A percentile compares a stretch with the other conserved stretches of the same genome.
These are phyloP conservation scores for Scenedesmus sp. DNA, from an alignment of 163 green algal genomes.

Conservation along the genomic window DNA sequence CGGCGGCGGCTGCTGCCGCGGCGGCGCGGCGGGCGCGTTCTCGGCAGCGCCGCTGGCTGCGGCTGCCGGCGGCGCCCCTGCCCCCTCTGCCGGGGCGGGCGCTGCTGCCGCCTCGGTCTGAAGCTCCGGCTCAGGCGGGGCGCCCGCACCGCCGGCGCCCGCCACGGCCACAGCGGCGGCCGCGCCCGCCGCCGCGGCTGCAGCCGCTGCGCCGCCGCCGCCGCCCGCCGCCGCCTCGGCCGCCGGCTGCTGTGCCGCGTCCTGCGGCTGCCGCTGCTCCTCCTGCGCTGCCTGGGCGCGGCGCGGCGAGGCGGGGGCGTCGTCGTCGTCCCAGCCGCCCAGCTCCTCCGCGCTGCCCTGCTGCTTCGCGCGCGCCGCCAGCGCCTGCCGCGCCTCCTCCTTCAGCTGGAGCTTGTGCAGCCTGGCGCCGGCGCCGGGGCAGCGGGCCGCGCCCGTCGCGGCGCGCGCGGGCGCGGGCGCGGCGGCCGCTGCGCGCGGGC, in stretches of 20 bases:
- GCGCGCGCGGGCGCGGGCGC: background rate
- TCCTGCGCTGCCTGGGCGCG: constrained; percentile 3
- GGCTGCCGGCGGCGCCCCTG: background rate
- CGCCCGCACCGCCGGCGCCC: no score
- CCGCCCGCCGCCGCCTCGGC: no score
- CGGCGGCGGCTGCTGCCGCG: no score
- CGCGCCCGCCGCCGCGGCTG: no score
- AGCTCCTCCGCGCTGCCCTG: constrained; percentile 53
- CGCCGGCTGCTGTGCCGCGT: background rate
- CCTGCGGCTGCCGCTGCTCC: constrained; percentile 13
- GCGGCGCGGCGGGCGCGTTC: no score
- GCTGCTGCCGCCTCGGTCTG: background rate
- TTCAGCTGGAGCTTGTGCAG: constrained; percentile 69
- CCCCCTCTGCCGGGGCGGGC: background rate
- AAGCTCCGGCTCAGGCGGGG: no score
- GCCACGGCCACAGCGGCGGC: no score
- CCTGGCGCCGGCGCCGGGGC: constrained; percentile 25
- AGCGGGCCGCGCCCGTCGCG: no score
- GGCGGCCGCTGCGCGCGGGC: no score
- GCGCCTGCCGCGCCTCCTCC: constrained; percentile 65
- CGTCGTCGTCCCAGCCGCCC: constrained; percentile 59
- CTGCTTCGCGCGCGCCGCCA: constrained; percentile 18
- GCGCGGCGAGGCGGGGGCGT: constrained; percentile 36
- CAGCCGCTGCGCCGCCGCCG: no score
- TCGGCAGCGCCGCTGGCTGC: no score